Conservation (phyloP, 495 filamentous ascomycete genomes). For the Tuber brumale region DNA sequence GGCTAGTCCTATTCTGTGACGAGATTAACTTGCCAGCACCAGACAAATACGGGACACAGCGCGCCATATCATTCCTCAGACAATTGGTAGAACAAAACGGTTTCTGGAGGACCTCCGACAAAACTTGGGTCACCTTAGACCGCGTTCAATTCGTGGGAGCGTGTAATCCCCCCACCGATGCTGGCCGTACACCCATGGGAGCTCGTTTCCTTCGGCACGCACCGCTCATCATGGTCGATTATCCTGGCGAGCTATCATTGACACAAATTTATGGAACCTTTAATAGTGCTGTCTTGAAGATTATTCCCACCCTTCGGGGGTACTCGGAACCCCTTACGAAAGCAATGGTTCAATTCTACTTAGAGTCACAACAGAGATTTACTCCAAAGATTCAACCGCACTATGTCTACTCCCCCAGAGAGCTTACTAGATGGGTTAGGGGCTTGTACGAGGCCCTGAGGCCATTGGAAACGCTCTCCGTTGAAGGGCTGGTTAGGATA, state of each 20-base stretch:
- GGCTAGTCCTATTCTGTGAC: slow-evolving; percentile 97
- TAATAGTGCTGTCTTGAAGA: slow-evolving; percentile 92
- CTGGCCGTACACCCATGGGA: slow-evolving; percentile 89
- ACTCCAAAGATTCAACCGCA: slow-evolving; percentile 95
- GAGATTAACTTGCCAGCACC: slow-evolving; percentile 99
- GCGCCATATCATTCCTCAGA: slow-evolving; percentile 91
- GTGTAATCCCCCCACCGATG: slow-evolving; percentile 98
- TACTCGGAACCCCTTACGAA: slow-evolving; percentile 92
- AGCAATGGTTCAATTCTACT: slow-evolving; percentile 94
- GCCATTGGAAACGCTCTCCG: slow-evolving; percentile 74
- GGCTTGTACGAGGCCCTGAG: slow-evolving; percentile 94
- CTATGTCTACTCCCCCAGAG: slow-evolving; percentile 98
- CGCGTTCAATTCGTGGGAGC: slow-evolving; percentile 98
- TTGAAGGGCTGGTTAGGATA: slow-evolving; percentile 91
- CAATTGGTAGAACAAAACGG: slow-evolving; percentile 98
- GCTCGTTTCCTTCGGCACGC: slow-evolving; percentile 89
- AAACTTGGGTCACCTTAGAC: slow-evolving; percentile 95
- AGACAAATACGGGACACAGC: slow-evolving; percentile 94
- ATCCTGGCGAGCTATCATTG: slow-evolving; percentile 89
- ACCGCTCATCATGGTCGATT: slow-evolving; percentile 97
- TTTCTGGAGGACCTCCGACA: slow-evolving; percentile 96
- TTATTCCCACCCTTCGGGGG: slow-evolving; percentile 87
- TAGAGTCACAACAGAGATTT: slow-evolving; percentile 87
- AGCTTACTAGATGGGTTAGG: slow-evolving; percentile 92
- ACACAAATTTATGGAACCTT: slow-evolving; percentile 98